phyloP scores from a whole-genome alignment of 345 rosid species.

The Salix suchowensis region DNA sequence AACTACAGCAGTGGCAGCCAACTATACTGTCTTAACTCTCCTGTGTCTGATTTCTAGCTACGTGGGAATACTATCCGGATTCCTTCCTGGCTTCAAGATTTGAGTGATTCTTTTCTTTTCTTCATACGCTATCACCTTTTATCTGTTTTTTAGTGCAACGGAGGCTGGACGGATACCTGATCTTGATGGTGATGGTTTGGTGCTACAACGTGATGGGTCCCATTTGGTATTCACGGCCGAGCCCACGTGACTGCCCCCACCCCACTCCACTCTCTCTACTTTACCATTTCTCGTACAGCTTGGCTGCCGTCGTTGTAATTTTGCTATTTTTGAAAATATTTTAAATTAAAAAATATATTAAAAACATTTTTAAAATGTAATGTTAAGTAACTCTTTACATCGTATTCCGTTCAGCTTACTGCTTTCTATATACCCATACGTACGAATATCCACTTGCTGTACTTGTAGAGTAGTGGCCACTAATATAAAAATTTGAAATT shows the following conservation, averaged over 20 bases:
- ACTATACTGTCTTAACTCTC: no score
- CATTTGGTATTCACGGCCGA: neutral
- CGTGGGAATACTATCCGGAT: no score
- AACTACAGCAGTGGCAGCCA: no score
- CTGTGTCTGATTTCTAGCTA: no score
- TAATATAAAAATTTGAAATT: no score
- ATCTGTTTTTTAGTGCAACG: neutral
- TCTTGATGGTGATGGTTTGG: neutral
- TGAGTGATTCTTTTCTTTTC: neutral
- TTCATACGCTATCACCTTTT: neutral
- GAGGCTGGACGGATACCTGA: neutral
- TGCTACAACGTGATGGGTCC: neutral
- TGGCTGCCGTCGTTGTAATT: no score
- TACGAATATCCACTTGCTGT: no score
- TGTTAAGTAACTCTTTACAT: neutral
- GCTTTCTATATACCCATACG: neutral
- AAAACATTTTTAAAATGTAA: no score
- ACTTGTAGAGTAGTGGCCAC: no score
- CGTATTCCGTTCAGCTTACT: neutral
- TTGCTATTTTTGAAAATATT: no score
- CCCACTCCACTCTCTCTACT: neutral
- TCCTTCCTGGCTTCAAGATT: no score
- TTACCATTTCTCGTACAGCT: neutral
- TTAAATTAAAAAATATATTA: no score
- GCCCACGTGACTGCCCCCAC: constrained; percentile 17